These are phyloP conservation scores for Ballota nigra DNA, from an alignment of 257 asterid species.

Conservation along the genomic window DNA sequence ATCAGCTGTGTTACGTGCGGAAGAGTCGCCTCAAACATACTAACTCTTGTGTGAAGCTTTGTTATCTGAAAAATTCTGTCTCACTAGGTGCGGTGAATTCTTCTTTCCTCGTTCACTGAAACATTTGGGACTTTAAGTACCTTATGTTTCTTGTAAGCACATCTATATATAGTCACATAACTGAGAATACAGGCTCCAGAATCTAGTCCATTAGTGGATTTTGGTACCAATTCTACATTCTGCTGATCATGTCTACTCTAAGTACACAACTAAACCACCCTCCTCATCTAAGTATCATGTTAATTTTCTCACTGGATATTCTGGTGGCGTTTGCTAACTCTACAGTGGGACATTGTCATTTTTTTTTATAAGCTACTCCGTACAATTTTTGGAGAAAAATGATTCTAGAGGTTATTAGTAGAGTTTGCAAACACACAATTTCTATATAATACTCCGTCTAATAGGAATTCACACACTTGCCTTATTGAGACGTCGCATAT, in stretches of 20 bases:
- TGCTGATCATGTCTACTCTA: slow-evolving; percentile 7
- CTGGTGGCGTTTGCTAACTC: background rate
- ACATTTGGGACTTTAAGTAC: background rate
- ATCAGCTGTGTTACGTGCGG: background rate
- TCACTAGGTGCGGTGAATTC: slow-evolving; percentile 4
- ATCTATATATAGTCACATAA: slow-evolving; percentile 13
- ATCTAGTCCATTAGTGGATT: background rate
- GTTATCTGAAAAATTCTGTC: background rate
- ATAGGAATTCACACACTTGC: no score
- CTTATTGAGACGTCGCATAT: no score
- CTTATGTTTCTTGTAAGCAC: background rate
- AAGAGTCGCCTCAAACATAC: slow-evolving; percentile 10
- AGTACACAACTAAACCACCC: background rate
- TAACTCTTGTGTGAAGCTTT: background rate
- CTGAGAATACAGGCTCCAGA: slow-evolving; percentile 1
- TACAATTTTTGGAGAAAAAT: background rate
- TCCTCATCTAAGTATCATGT: background rate
- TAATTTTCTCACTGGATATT: background rate
- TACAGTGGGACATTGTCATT: background rate
- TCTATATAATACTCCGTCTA: background rate
- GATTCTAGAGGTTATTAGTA: background rate
- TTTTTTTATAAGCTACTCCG: background rate
- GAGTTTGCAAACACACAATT: background rate
- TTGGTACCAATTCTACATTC: background rate
- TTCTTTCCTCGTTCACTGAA: background rate